Percentiles rank a stretch among this genome's conserved stretches.
Evolutionary conservation across 805 yeast genomes (phyloP).

Genomic region (Saccharomycopsis oosterbeekiorum): DNA sequence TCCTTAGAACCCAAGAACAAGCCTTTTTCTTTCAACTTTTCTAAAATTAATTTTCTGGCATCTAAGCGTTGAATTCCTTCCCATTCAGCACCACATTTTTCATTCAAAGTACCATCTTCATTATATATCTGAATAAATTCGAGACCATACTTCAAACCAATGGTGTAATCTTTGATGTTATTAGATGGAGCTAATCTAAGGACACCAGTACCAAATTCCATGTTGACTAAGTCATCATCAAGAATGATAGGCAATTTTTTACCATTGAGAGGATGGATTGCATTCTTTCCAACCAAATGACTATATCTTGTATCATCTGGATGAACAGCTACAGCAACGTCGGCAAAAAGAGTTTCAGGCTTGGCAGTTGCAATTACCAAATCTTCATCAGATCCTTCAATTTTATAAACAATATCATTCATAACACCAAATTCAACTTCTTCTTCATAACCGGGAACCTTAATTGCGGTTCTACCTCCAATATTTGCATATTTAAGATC

Average conservation of each 20-base stretch:
- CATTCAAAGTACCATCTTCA: conserved; percentile 85
- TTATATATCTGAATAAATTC: conserved; percentile 85
- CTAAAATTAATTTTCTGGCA: conserved; percentile 79
- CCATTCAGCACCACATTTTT: conserved; percentile 81
- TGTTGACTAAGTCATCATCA: conserved; percentile 90
- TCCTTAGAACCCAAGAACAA: conserved; percentile 75
- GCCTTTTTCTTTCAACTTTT: conserved; percentile 59
- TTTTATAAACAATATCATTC: conserved; percentile 86
- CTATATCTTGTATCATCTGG: conserved; percentile 88
- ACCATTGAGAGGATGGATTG: conserved; percentile 83
- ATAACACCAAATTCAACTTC: conserved; percentile 92
- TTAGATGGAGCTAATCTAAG: conserved; percentile 98
- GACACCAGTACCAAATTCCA: conserved; percentile 99
- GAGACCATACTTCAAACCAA: conserved; percentile 87
- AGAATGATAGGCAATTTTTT: conserved; percentile 78
- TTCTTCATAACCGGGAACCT: conserved; percentile 84
- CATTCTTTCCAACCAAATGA: conserved; percentile 83
- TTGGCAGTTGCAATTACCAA: conserved; percentile 93
- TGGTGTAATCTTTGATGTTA: conserved; percentile 90
- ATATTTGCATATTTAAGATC: conserved; percentile 92
- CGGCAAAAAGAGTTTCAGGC: conserved; percentile 97
- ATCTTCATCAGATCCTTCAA: conserved; percentile 58
- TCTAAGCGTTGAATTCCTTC: conserved; percentile 86
- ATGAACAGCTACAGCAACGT: conserved; percentile 94
- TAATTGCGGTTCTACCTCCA: conserved; percentile 66